These are phyloP conservation scores for Pholiota conissans DNA, from an alignment of 768 basidiomycete species.

Conservation along the genomic window DNA sequence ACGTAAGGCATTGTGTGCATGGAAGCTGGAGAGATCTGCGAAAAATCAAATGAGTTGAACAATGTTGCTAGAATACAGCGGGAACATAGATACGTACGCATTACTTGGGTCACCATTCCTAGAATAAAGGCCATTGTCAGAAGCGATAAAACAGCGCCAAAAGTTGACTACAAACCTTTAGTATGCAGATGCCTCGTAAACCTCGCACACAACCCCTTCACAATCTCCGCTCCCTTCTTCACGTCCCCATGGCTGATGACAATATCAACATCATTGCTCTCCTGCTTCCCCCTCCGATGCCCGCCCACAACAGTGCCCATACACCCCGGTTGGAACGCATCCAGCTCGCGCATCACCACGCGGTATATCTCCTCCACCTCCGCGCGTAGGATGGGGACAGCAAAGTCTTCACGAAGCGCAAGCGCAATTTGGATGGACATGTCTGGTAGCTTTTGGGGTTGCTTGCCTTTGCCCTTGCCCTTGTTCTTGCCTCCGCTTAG, in stretches of 20 bases:
- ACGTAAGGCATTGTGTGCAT: constrained; percentile 50
- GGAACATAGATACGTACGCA: too few relatives aligned
- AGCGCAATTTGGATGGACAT: constrained; percentile 59
- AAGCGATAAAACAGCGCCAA: neutral
- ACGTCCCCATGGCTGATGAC: constrained; percentile 74
- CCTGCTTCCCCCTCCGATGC: constrained; percentile 83
- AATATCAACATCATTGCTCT: constrained; percentile 88
- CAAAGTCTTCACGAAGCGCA: constrained; percentile 57
- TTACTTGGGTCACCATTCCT: constrained; percentile 82
- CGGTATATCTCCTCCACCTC: constrained; percentile 81
- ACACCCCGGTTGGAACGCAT: constrained; percentile 63
- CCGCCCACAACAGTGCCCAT: constrained; percentile 80
- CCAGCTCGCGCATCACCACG: constrained; percentile 67
- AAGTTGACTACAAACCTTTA: constrained; percentile 41
- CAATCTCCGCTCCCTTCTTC: constrained; percentile 39
- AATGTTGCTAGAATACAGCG: too few relatives aligned
- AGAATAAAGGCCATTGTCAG: neutral
- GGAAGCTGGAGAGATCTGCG: constrained; percentile 62
- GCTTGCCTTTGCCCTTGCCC: constrained; percentile 10
- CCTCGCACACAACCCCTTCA: constrained; percentile 63
- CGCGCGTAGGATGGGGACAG: constrained; percentile 54
- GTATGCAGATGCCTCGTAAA: constrained; percentile 59
- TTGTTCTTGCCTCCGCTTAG: constrained; percentile 2
- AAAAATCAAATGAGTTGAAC: too few relatives aligned
- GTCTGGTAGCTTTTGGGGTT: constrained; percentile 24